A percentile compares a stretch with the other conserved stretches of the same genome.
Evolutionary conservation across 352 stramenopile species (phyloP).

Genomic region (Phytophthora sp.): DNA sequence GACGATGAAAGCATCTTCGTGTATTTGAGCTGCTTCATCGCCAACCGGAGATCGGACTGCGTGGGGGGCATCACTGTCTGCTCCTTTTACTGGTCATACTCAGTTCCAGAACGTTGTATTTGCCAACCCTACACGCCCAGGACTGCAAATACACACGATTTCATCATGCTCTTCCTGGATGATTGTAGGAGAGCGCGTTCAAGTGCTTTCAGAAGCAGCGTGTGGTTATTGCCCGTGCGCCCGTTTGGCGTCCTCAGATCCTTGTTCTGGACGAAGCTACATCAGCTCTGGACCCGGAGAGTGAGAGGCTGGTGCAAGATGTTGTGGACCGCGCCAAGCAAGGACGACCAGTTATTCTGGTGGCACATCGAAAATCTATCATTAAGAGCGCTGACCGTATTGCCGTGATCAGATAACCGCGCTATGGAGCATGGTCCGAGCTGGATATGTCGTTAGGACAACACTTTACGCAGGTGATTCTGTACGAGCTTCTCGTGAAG

Average conservation of each 20-base stretch:
- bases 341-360: constrained; percentile 94
- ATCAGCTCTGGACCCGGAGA: constrained; percentile 77
- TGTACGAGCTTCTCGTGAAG: too few relatives aligned
- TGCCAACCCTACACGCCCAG: constrained; percentile 64
- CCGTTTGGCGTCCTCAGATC: constrained; percentile 79
- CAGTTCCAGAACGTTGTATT: constrained; percentile 88
- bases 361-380: constrained; percentile 96
- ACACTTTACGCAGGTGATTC: constrained; percentile 75
- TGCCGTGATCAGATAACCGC: constrained; percentile 87
- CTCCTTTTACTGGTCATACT: constrained; percentile 57
- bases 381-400: constrained; percentile 93
- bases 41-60: constrained; percentile 61
- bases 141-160: constrained; percentile 78
- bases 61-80: constrained; percentile 36
- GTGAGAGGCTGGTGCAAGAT: constrained; percentile 81
- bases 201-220: constrained; percentile 87
- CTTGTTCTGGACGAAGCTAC: constrained; percentile 84
- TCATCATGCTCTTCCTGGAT: constrained; percentile 77
- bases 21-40: constrained; percentile 93
- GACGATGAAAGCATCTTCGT: constrained; percentile 89
- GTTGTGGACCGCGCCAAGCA: constrained; percentile 76
- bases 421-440: constrained; percentile 85
- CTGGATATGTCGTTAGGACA: constrained; percentile 63
- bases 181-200: constrained; percentile 75
- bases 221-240: constrained; percentile 71